These are phyloP conservation scores for Cronartium quercuum DNA, from an alignment of 1,284 basidiomycete genomes.

Conservation along the genomic window DNA sequence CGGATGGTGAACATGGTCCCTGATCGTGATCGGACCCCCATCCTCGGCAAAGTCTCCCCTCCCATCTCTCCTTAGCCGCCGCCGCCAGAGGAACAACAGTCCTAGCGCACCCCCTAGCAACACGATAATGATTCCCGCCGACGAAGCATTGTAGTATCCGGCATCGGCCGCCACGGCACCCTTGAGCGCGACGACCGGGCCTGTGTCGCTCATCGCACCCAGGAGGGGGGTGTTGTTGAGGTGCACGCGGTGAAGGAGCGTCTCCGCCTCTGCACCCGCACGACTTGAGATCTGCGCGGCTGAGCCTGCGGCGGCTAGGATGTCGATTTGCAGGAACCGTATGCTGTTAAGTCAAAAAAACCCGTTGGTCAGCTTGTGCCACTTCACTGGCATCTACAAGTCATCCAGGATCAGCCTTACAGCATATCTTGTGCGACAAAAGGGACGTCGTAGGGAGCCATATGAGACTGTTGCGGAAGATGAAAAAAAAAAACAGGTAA, in stretches of 20 bases:
- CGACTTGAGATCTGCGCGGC: constrained; percentile 67
- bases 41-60: constrained; percentile 13
- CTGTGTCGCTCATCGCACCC: constrained; percentile 64
- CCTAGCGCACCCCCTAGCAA: constrained; percentile 67
- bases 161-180: constrained; percentile 40
- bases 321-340: constrained; percentile 85
- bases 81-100: constrained; percentile 65
- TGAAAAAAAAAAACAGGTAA: neutral
- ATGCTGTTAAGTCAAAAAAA: constrained; percentile 47
- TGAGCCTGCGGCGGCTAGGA: constrained; percentile 66
- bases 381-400: neutral
- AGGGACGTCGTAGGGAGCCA: constrained; percentile 81
- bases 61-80: constrained; percentile 44
- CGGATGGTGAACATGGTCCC: neutral
- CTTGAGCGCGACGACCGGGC: constrained; percentile 19
- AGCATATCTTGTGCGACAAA: constrained; percentile 95
- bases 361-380: neutral
- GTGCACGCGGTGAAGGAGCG: constrained; percentile 52
- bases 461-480: constrained; percentile 45
- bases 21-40: neutral
- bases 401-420: constrained; percentile 42
- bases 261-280: constrained; percentile 62
- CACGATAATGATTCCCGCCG: constrained; percentile 71
- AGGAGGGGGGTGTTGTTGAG: constrained; percentile 44
- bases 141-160: constrained; percentile 89